Evolutionary conservation across 2,329 filamentous ascomycete genomes (phyloP), one percentile per base, ranked within the genome.

Genomic region (Ophiocordyceps polyrhachis-furcata): DNA sequence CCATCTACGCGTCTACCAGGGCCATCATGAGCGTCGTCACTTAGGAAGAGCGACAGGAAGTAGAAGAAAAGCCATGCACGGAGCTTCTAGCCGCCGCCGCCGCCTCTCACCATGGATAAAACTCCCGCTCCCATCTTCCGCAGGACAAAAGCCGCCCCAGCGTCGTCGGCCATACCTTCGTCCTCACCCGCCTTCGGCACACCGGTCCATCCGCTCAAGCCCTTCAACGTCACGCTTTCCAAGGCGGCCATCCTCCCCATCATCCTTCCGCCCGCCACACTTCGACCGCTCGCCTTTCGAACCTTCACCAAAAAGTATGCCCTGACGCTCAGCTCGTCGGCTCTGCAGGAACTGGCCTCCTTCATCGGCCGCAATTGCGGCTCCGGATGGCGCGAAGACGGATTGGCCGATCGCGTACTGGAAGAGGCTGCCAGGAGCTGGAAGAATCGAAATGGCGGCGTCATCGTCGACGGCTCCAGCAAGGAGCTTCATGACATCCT

Each of bases 241-340:
- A 70, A 74, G 52, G 71, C 78, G 13, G 70, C 78, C 7, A 83
- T 96, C 42, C 70, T 98, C 1, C 87, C 91, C 4, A 91, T 98
- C 46, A 71, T 93, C 32, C 78, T 98, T 5, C 88, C 89, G 4
- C 83, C 88, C 0, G 77, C 86, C 11, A 93, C 84, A 0, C 67
- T 98, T 38, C 74, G 93, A 49, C 89, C 91, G 2, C 71, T 96
- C 19, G 93, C 91, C 9, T 96, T 98, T 57, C 79, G 91, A 42
- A 93, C 85, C 0, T 93, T 98, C 52, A 98, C 91, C 2, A 95
- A 95, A 62, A 98, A 96, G 58, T 86, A 98, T 64, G 93, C 89
- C 53, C 69, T 98, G 46, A 96, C 88, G 0, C 75, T 98, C 44
- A 88, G 84, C 8, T 91, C 89, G 0, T 78, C 87, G 0, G 86